These are phyloP conservation scores for Leucocoprinus leucothites DNA, from an alignment of 768 basidiomycete genomes.

Conservation along the genomic window DNA sequence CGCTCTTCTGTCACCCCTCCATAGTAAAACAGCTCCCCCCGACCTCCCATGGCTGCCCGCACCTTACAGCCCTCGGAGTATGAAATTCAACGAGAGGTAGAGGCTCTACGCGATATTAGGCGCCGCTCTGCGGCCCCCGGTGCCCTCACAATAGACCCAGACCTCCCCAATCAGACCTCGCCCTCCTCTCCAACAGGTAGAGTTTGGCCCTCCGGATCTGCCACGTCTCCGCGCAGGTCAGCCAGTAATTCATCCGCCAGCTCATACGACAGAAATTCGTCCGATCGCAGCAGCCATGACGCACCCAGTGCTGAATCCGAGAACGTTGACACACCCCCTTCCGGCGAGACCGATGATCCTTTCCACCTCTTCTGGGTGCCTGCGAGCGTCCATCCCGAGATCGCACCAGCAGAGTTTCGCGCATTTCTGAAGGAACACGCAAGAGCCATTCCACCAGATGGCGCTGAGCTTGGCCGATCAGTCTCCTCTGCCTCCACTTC, in stretches of 20 bases:
- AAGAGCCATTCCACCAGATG: constrained; percentile 51
- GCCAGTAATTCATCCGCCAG: constrained; percentile 18
- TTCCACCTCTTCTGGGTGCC: constrained; percentile 98
- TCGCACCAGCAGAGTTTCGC: constrained; percentile 94
- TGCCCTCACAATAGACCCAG: constrained; percentile 84
- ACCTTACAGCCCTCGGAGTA: constrained; percentile 75
- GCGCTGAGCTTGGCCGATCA: constrained; percentile 23
- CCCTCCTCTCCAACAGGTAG: constrained; percentile 53
- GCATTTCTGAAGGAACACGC: constrained; percentile 94
- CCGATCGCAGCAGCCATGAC: constrained; percentile 24
- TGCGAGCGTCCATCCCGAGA: constrained; percentile 93
- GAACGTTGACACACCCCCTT: constrained; percentile 23
- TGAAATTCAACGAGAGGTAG: constrained; percentile 85
- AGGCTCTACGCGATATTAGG: constrained; percentile 78
- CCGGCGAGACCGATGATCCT: constrained; percentile 64
- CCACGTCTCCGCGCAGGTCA: constrained; percentile 17
- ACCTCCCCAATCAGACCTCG: constrained; percentile 76
- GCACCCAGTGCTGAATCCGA: constrained; percentile 15
- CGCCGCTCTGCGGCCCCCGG: constrained; percentile 84
- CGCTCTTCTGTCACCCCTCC: background rate
- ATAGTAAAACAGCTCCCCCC: constrained; percentile 2
- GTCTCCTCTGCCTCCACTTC: constrained; percentile 37
- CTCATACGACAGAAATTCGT: constrained; percentile 17
- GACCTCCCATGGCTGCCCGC: constrained; percentile 33
- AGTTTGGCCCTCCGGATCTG: constrained; percentile 42